Conservation (phyloP, 2,329 filamentous ascomycete genomes). For the Coniochaeta hoffmannii region DNA sequence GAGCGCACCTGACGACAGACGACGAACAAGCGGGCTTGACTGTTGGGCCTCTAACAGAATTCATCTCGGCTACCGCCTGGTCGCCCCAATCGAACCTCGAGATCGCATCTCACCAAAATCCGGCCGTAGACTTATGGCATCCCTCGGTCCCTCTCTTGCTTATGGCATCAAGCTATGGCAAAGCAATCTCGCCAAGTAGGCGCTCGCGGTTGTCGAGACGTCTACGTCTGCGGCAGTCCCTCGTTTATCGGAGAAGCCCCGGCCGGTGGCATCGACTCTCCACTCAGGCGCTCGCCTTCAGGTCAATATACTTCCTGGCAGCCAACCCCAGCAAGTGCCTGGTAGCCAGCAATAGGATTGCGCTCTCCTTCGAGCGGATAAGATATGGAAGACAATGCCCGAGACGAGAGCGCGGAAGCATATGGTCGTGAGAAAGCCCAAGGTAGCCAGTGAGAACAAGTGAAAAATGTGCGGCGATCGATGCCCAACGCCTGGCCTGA, state of each 20-base stretch:
- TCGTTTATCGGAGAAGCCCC: too few species aligned
- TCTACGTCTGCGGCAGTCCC: neutral
- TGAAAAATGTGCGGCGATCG: neutral
- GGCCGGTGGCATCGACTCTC: too few species aligned
- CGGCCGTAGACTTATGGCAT: neutral
- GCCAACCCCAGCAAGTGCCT: too few species aligned
- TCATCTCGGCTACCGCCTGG: conserved; percentile 2
- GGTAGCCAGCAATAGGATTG: too few species aligned
- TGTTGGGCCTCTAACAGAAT: neutral
- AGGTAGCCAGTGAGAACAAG: neutral
- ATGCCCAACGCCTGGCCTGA: neutral
- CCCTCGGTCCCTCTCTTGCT: neutral
- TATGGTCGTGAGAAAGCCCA: too few species aligned
- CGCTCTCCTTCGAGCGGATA: too few species aligned
- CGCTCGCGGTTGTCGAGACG: neutral
- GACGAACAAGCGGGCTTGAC: neutral
- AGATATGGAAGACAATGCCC: too few species aligned
- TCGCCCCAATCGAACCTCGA: neutral
- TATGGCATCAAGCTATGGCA: neutral
- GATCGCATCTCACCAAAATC: neutral
- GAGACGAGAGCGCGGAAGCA: too few species aligned
- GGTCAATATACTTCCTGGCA: too few species aligned
- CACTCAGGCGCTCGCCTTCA: neutral
- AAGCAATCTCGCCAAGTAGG: neutral
- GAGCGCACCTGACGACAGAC: neutral